phyloP scores from a whole-genome alignment of 179 eudicot genomes.

The Spinacia oleracea region DNA sequence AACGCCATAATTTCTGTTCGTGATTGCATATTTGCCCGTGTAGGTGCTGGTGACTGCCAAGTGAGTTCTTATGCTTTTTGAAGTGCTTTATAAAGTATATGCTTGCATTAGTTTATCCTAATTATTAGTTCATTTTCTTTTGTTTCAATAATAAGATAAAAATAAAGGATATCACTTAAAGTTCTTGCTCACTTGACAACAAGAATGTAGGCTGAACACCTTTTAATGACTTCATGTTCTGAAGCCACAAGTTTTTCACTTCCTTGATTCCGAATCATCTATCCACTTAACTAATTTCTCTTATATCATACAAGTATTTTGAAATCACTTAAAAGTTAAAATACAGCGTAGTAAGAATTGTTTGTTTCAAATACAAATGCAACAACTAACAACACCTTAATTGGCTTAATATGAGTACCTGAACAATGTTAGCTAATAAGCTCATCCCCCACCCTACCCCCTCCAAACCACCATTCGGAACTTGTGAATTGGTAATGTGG shows the following conservation, averaged over 20 bases:
- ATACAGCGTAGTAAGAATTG: not conserved
- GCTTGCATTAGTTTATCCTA: not conserved
- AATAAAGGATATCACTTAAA: not conserved
- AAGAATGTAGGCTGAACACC: not conserved
- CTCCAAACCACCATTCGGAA: not conserved
- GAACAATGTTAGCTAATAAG: not conserved
- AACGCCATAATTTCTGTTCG: constrained; percentile 90
- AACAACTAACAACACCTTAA: not conserved
- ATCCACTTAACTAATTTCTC: not conserved
- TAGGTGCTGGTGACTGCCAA: constrained; percentile 99
- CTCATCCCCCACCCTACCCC: not conserved
- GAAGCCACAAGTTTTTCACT: not conserved
- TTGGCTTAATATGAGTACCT: not conserved
- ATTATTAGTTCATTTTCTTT: not conserved
- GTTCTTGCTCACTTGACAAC: not conserved
- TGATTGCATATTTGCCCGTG: constrained; percentile 99
- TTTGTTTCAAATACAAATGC: not conserved
- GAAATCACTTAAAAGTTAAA: too few species aligned
- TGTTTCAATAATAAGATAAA: not conserved
- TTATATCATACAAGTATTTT: not conserved
- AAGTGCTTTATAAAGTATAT: not conserved
- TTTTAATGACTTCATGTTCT: not conserved
- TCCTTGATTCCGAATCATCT: not conserved
- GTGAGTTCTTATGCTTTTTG: constrained; percentile 42
- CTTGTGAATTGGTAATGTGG: not conserved